Evolutionary conservation across 257 asterid species (phyloP), one percentile per base, ranked within the genome.

Genomic region (Solanum raphanifolium): DNA sequence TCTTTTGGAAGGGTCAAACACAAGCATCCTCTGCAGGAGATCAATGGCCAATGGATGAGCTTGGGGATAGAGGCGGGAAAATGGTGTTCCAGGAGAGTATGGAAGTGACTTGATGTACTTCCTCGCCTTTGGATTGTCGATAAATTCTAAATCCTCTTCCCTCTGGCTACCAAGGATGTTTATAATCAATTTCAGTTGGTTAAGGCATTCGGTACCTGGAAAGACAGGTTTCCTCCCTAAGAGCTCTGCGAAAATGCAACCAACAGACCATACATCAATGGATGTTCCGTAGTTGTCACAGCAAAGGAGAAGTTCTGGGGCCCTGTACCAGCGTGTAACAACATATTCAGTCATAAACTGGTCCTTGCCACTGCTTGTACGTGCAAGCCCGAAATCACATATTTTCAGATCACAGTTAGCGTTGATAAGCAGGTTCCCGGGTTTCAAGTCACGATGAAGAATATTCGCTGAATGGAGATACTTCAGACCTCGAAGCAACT

Each of bases 271-370:
- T 23, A 92, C 92, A 38, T 93, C 96, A 21, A 93, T 93, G 10
- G 96, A 93, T 16, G 95, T 92, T 11, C 95, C 95, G 6, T 93
- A 93, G 87, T 92, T 90, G 89, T 93, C 96, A 58, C 95, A 92
- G 91, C 93, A 92, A 74, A 93, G 96, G 48, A 93, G 96, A 58
- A 93, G 95, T 90, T 93, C 96, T 0, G 96, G 96, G 11, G 96
- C 95, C 16, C 96, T 91, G 27, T 93, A 92, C 96, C 96, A 93
- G 72, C 96, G 94, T 18, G 96, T 92, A 71, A 91, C 96, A 8
- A 93, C 96, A 34, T 92, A 93, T 86, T 92, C 95, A 13, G 95
- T 93, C 96, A 93, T 92, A 91, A 92, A 93, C 88, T 93, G 94
- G 13, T 91, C 94, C 90, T 91, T 90, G 34, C 91, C 89, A 88